Evolutionary conservation across 306 rosid species (phyloP), one percentile per base, ranked within the genome.

Genomic region (Parietaria judaica): DNA sequence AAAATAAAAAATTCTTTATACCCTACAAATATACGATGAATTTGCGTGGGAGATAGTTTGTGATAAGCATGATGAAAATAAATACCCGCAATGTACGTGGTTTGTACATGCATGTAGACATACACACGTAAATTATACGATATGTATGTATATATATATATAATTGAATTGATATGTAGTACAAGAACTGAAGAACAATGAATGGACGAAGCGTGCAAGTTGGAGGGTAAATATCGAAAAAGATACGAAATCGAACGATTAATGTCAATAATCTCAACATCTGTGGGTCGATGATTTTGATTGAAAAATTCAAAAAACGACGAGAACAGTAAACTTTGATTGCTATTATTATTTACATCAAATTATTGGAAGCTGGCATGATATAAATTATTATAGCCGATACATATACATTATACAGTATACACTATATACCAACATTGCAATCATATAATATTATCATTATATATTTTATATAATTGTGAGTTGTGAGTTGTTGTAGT

Each of bases 151-250:
- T 41, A 41, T 41, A 41, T 41, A 3, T 41, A 3, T 41, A 41
- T 41, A 41, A 41, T 41, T 41, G 1, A 23, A 8, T 41, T 41
- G 45, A 41, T 41, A 8, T 41, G 45, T 41, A 5, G 6, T 5
- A 41, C 45, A 41, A 34, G 7, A n/a, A n/a, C n/a, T n/a, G n/a
- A n/a, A n/a, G n/a, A 36, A 56, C 12, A 56, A 11, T 35, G 60
- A 58, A 39, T 13, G 8, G 63, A 15, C 63, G 50, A 60, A 14
- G 52, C 13, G 11, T 9, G 64, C 64, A 60, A 44, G 49, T 60
- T 41, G 36, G 14, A 8, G 36, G 17, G 64, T 60, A 60, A 43
- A 60, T 60, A 60, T 60, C 64, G 52, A 60, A 17, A 60, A 60
- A 43, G 64, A 60, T 60, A 43, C 41, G 64, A 60, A 43, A 43